Evolutionary conservation across 2,329 filamentous ascomycete species (phyloP).

Genomic region (Diaporthe eres): DNA sequence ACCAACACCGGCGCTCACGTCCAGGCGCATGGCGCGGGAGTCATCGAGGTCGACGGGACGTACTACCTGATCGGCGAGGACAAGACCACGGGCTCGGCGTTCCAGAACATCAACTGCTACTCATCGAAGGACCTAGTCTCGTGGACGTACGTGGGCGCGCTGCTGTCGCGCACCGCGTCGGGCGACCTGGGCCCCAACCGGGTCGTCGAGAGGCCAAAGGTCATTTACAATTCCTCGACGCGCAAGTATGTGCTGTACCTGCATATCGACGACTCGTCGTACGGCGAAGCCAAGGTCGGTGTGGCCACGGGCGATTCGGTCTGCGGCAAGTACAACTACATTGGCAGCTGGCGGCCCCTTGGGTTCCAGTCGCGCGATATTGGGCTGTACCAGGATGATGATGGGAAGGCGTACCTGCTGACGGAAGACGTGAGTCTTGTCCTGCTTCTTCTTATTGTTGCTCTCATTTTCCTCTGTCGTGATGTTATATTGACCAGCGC

Average conservation of each 20-base stretch:
- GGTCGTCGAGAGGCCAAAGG: conserved; percentile 78
- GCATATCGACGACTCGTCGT: conserved; percentile 75
- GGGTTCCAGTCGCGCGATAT: conserved; percentile 60
- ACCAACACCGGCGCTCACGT: conserved; percentile 62
- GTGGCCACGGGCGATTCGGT: conserved; percentile 72
- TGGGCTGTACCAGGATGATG: conserved; percentile 73
- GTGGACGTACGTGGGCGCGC: conserved; percentile 72
- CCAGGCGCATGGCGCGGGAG: conserved; percentile 76
- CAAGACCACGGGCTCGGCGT: conserved; percentile 72
- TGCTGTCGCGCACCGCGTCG: conserved; percentile 66
- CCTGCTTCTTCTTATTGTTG: background rate
- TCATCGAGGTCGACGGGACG: conserved; percentile 69
- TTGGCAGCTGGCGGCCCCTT: conserved; percentile 52
- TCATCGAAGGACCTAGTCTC: conserved; percentile 72
- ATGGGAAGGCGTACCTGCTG: conserved; percentile 72
- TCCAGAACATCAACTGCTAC: conserved; percentile 79
- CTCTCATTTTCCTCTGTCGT: background rate
- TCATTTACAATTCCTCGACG: conserved; percentile 76
- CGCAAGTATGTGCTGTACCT: conserved; percentile 76
- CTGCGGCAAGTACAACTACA: conserved; percentile 69
- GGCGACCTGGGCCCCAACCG: conserved; percentile 73
- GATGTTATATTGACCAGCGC: background rate
- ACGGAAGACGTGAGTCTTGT: conserved; percentile 69
- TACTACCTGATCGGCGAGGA: conserved; percentile 81
- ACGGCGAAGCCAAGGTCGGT: conserved; percentile 74